Conservation (phyloP, 2,329 filamentous ascomycete species). For the Corinectria fuckeliana region DNA sequence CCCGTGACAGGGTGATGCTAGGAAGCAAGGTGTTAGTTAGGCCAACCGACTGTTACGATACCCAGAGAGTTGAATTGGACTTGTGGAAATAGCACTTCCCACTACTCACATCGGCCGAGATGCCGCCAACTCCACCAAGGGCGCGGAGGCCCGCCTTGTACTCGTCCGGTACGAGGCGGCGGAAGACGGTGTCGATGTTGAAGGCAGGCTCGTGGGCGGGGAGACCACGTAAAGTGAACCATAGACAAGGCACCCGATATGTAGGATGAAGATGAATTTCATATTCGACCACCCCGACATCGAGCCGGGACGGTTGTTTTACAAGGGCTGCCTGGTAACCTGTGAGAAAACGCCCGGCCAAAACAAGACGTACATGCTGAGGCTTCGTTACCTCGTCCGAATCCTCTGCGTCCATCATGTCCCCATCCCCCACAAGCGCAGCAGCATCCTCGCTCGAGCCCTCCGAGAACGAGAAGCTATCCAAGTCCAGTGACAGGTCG, state of each 20-base stretch:
- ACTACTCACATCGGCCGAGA: conserved; percentile 76
- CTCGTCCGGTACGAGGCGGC: conserved; percentile 70
- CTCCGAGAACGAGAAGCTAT: conserved; percentile 52
- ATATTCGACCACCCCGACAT: conserved; percentile 65
- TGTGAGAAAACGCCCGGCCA: conserved; percentile 26
- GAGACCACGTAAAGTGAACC: conserved; percentile 71
- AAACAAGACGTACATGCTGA: conserved; percentile 12
- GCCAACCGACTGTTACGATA: conserved; percentile 41
- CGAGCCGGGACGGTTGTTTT: conserved; percentile 40
- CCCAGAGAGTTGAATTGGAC: conserved; percentile 40
- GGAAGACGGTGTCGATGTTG: conserved; percentile 73
- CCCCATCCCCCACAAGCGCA: conserved; percentile 46
- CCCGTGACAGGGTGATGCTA: conserved; percentile 85
- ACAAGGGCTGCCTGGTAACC: conserved; percentile 49
- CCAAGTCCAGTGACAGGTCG: conserved; percentile 55
- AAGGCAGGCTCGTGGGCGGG: conserved; percentile 62
- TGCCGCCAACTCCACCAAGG: conserved; percentile 71
- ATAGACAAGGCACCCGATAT: conserved; percentile 77
- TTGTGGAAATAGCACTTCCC: conserved; percentile 36
- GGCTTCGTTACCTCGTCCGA: conserved; percentile 55
- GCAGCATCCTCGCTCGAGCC: conserved; percentile 24
- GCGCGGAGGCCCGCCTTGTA: conserved; percentile 67
- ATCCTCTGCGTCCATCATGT: conserved; percentile 59
- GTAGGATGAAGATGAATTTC: conserved; percentile 78
- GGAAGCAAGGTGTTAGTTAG: conserved; percentile 48